Percentiles rank a stretch among this genome's conserved stretches.
These are phyloP conservation scores for Trichoderma hamatum DNA, from an alignment of 2,329 filamentous ascomycete species.

Conservation along the genomic window DNA sequence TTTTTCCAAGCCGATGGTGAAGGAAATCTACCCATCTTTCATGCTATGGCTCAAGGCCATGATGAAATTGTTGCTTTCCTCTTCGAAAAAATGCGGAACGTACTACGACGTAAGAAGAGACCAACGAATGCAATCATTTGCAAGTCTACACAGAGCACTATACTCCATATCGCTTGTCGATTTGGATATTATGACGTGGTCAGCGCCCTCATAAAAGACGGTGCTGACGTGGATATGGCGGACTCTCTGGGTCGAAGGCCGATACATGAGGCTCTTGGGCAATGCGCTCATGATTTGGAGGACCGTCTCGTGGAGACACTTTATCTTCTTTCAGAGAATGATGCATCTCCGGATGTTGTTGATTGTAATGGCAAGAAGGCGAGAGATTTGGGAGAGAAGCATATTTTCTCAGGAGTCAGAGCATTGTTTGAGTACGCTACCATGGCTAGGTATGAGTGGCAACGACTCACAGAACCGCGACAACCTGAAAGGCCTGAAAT, in stretches of 20 bases:
- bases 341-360: slow-evolving; percentile 3
- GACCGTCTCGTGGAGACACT: not conserved
- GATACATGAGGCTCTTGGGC: slow-evolving; percentile 23
- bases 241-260: slow-evolving; percentile 22
- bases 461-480: not conserved
- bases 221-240: not conserved
- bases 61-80: slow-evolving; percentile 4
- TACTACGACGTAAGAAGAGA: not conserved
- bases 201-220: not conserved
- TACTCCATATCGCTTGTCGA: slow-evolving; percentile 26
- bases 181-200: slow-evolving; percentile 19
- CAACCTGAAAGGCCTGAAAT: not conserved
- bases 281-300: slow-evolving; percentile 6
- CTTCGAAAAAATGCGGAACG: not conserved
- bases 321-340: not conserved
- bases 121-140: not conserved
- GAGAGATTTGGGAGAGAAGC: not conserved
- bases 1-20: slow-evolving; percentile 15
- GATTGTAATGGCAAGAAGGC: slow-evolving; percentile 6
- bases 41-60: slow-evolving; percentile 23
- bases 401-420: slow-evolving; percentile 2
- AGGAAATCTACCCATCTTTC: slow-evolving; percentile 16
- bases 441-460: slow-evolving; percentile 8
- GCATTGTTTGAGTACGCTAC: slow-evolving; percentile 15
- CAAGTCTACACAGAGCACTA: not conserved